Percentiles rank a stretch among this genome's conserved stretches.
phyloP scores from a whole-genome alignment of 2,329 filamentous ascomycete species.

The Penicillium vulpinum region DNA sequence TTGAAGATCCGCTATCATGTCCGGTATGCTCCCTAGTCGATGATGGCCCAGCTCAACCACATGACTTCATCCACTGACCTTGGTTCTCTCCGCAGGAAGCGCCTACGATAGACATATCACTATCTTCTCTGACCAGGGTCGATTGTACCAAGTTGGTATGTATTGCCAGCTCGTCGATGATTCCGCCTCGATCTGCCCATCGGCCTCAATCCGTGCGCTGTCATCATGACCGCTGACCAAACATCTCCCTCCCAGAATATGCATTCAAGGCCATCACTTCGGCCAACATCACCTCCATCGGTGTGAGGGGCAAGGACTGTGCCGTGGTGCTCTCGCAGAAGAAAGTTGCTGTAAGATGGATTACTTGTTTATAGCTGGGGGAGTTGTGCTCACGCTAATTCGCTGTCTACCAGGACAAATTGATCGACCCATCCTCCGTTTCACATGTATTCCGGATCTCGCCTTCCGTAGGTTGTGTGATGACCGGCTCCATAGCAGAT shows the following conservation, averaged over 20 bases:
- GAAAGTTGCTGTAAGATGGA: constrained; percentile 88
- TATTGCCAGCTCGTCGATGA: constrained; percentile 5
- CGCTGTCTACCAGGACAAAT: constrained; percentile 72
- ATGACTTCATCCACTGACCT: constrained; percentile 36
- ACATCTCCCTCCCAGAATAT: constrained; percentile 70
- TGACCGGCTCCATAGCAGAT: constrained; percentile 98
- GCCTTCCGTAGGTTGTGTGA: constrained; percentile 93
- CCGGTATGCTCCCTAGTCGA: constrained; percentile 36
- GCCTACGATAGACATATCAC: constrained; percentile 98
- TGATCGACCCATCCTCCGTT: constrained; percentile 95
- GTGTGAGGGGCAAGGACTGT: constrained; percentile 93
- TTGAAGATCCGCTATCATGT: constrained; percentile 39
- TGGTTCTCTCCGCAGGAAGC: constrained; percentile 58
- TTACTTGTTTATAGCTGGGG: background rate
- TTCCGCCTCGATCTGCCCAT: background rate
- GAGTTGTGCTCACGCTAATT: constrained; percentile 16
- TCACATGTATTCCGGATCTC: constrained; percentile 98
- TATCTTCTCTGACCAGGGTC: constrained; percentile 98
- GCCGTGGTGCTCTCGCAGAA: constrained; percentile 98
- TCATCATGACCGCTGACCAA: constrained; percentile 31
- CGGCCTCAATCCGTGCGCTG: constrained; percentile 11
- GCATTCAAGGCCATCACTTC: constrained; percentile 99
- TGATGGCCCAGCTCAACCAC: constrained; percentile 15
- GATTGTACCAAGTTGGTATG: constrained; percentile 97
- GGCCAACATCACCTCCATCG: constrained; percentile 97